A percentile compares a stretch with the other conserved stretches of the same genome.
These are phyloP conservation scores for Populus hybrid DNA, from an alignment of 441 rosid species.

Conservation along the genomic window DNA sequence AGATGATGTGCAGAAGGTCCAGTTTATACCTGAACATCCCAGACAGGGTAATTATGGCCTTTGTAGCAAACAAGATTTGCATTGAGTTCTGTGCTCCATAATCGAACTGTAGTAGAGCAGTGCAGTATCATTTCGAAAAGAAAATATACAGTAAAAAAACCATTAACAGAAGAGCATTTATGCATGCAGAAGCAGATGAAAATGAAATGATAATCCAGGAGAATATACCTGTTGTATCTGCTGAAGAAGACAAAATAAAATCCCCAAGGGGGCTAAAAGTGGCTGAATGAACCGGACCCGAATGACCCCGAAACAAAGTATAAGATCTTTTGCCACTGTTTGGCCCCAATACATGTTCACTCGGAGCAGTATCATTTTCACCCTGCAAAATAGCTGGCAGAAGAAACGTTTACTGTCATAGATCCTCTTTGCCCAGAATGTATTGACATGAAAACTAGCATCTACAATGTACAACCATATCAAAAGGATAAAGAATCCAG, in stretches of 20 bases:
- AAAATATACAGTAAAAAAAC: background rate
- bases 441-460: background rate
- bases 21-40: constrained; percentile 89
- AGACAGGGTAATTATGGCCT: constrained; percentile 98
- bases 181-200: background rate
- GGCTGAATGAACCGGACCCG: constrained; percentile 93
- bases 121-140: background rate
- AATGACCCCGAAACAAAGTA: constrained; percentile 79
- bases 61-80: constrained; percentile 98
- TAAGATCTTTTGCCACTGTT: constrained; percentile 63
- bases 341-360: constrained; percentile 45
- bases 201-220: background rate
- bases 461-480: background rate
- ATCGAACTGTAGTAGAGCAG: constrained; percentile 56
- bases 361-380: constrained; percentile 56
- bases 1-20: background rate
- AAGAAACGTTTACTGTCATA: constrained; percentile 12
- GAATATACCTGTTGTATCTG: constrained; percentile 76
- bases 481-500: background rate
- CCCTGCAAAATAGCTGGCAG: constrained; percentile 70
- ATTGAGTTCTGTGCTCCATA: constrained; percentile 92
- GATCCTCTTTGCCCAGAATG: constrained; percentile 5
- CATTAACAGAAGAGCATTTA: background rate
- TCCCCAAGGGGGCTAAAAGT: constrained; percentile 89
- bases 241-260: constrained; percentile 87